Evolutionary conservation across 441 rosid species (phyloP).

Genomic region (Croton setiger): DNA sequence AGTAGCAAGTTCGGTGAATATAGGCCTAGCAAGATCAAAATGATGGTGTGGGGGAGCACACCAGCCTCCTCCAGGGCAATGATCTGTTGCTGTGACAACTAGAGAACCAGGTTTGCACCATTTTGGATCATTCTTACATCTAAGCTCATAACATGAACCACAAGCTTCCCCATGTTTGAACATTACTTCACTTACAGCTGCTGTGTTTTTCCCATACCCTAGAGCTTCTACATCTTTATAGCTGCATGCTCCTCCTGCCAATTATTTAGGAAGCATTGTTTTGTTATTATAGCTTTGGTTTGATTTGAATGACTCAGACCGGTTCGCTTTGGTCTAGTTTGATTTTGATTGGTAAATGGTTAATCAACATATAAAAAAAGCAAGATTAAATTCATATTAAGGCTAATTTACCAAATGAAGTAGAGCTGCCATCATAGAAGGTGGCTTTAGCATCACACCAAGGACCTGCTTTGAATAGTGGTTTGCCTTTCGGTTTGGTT

Average conservation of each 20-base stretch:
- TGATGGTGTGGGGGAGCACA: constrained; percentile 50
- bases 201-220: constrained; percentile 47
- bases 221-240: constrained; percentile 36
- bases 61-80: constrained; percentile 66
- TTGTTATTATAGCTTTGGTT: too few relatives aligned
- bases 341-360: too few relatives aligned
- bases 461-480: constrained; percentile 40
- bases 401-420: constrained; percentile 33
- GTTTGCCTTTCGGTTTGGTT: constrained; percentile 8
- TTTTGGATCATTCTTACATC: constrained; percentile 33
- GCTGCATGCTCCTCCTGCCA: constrained; percentile 55
- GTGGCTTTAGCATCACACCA: constrained; percentile 59
- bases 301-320: too few relatives aligned
- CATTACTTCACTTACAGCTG: constrained; percentile 43
- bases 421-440: constrained; percentile 45
- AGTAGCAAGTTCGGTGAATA: constrained; percentile 38
- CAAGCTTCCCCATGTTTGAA: constrained; percentile 46
- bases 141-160: constrained; percentile 54
- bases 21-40: constrained; percentile 54
- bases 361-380: too few relatives aligned
- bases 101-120: constrained; percentile 56
- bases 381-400: too few relatives aligned
- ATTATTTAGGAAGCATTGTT: background rate
- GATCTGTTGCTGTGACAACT: constrained; percentile 46
- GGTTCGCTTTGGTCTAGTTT: too few relatives aligned